Evolutionary conservation across 179 eudicot genomes (phyloP).

Genomic region (Carnegiea gigantea): DNA sequence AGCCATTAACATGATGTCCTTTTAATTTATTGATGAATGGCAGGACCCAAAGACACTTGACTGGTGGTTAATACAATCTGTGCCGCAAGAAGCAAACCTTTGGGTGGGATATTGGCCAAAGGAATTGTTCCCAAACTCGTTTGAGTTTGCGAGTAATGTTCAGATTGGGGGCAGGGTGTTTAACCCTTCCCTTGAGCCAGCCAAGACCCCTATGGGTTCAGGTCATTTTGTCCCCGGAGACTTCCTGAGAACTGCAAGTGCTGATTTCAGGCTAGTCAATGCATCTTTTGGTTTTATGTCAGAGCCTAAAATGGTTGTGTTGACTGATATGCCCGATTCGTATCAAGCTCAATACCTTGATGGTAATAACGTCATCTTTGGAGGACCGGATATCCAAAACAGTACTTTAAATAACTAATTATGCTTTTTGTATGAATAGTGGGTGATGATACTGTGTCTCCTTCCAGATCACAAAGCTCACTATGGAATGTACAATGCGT

Average conservation of each 20-base stretch:
- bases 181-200: slow-evolving; percentile 16
- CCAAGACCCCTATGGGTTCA: slow-evolving; percentile 18
- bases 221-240: slow-evolving; percentile 8
- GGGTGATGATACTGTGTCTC: too few relatives aligned
- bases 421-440: neutral
- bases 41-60: slow-evolving; percentile 17
- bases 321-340: neutral
- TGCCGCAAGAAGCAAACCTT: neutral
- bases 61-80: slow-evolving; percentile 20
- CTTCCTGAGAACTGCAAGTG: neutral
- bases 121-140: slow-evolving; percentile 15
- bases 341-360: slow-evolving; percentile 13
- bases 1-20: too few relatives aligned
- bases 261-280: neutral
- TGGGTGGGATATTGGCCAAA: slow-evolving; percentile 23
- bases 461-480: too few relatives aligned
- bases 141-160: slow-evolving; percentile 1
- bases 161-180: slow-evolving; percentile 20
- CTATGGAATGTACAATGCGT: too few relatives aligned
- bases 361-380: neutral
- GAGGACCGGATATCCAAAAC: slow-evolving; percentile 9
- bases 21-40: neutral
- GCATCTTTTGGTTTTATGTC: neutral
- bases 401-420: neutral
- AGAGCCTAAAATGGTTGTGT: neutral